These are phyloP conservation scores for Butyriboletus loyo DNA, from an alignment of 768 basidiomycete genomes.

Conservation along the genomic window DNA sequence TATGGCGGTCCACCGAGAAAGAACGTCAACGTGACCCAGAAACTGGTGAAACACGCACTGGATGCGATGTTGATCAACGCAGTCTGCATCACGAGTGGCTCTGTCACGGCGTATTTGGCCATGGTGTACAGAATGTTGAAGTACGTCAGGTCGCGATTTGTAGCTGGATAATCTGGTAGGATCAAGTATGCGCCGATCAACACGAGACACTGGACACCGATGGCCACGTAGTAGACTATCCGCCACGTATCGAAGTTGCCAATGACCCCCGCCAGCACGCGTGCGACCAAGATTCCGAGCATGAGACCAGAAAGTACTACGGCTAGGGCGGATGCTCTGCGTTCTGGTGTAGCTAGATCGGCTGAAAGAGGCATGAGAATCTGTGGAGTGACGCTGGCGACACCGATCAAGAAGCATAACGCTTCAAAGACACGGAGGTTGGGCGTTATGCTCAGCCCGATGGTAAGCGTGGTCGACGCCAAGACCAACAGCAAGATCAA, in stretches of 20 bases:
- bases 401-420: constrained; percentile 69
- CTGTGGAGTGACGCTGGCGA: constrained; percentile 69
- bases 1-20: constrained; percentile 76
- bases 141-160: constrained; percentile 64
- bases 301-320: constrained; percentile 68
- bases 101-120: constrained; percentile 72
- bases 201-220: constrained; percentile 64
- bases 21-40: constrained; percentile 80
- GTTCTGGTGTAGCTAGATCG: constrained; percentile 74
- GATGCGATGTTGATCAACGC: constrained; percentile 57
- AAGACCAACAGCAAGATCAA: constrained; percentile 60
- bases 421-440: constrained; percentile 59
- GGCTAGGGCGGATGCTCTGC: constrained; percentile 71
- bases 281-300: constrained; percentile 69
- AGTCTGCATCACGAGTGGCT: constrained; percentile 74
- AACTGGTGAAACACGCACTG: constrained; percentile 57
- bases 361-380: constrained; percentile 74
- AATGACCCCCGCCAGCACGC: constrained; percentile 73
- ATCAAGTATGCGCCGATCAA: constrained; percentile 56
- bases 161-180: constrained; percentile 84
- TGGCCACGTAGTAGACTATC: constrained; percentile 74
- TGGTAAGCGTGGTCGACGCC: constrained; percentile 54
- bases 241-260: constrained; percentile 70
- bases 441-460: constrained; percentile 66
- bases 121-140: constrained; percentile 69